Evolutionary conservation across 768 basidiomycete species (phyloP).

Genomic region (Pleurotus tuber-regium): DNA sequence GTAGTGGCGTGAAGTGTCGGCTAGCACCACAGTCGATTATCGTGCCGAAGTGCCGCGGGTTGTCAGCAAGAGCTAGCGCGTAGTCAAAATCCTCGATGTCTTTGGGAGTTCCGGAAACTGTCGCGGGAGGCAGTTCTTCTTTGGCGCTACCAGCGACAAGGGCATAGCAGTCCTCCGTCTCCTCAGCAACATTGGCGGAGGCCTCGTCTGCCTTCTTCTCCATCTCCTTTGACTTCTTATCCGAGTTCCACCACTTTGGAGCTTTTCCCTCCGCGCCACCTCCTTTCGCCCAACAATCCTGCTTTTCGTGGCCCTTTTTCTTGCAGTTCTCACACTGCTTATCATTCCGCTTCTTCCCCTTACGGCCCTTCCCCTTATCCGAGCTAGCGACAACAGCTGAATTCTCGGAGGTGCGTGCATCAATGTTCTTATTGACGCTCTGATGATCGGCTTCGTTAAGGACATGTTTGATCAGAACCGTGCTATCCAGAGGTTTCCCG

Average conservation of each 20-base stretch:
- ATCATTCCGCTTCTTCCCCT: background rate
- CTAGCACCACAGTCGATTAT: constrained; percentile 31
- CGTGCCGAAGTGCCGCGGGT: background rate
- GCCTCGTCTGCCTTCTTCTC: background rate
- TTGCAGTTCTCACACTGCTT: constrained; percentile 20
- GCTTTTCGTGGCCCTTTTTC: constrained; percentile 14
- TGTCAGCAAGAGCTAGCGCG: background rate
- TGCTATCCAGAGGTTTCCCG: constrained; percentile 7
- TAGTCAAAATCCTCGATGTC: constrained; percentile 1
- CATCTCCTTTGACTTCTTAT: background rate
- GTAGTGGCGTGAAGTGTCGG: constrained; percentile 29
- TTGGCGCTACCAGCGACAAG: background rate
- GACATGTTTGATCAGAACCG: constrained; percentile 12
- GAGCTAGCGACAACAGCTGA: constrained; percentile 4
- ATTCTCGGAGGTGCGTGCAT: constrained; percentile 17
- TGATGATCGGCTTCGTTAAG: constrained; percentile 13
- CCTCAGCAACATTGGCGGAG: background rate
- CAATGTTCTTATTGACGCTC: constrained; percentile 14
- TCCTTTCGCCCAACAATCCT: constrained; percentile 24
- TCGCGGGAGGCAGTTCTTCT: too few relatives aligned
- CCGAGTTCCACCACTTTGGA: constrained; percentile 8
- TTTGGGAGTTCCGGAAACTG: too few relatives aligned
- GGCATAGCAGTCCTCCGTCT: background rate
- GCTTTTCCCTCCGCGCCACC: constrained; percentile 28
- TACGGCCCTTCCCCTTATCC: too few relatives aligned